These are phyloP conservation scores for Termitomyces sp. DNA, from an alignment of 768 basidiomycete genomes.

Conservation along the genomic window DNA sequence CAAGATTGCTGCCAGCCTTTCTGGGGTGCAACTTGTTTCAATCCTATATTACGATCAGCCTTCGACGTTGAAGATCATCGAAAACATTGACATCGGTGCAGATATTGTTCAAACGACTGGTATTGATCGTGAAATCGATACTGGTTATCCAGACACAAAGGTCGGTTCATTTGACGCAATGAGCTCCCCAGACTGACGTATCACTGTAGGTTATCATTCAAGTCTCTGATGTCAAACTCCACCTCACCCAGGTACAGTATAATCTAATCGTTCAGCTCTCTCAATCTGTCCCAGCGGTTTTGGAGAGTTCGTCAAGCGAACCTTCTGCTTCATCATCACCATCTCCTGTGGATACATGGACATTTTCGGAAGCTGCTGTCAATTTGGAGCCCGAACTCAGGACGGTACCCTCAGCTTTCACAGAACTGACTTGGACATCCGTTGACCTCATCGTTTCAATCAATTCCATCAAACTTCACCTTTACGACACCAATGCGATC, in stretches of 20 bases:
- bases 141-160: conserved; percentile 67
- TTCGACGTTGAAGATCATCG: conserved; percentile 79
- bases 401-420: conserved; percentile 2
- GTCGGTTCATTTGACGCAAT: conserved; percentile 35
- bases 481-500: conserved; percentile 72
- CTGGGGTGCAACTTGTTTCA: conserved; percentile 82
- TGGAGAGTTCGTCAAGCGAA: conserved; percentile 47
- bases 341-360: conserved; percentile 8
- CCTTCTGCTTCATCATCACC: conserved; percentile 25
- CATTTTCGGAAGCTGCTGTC: conserved; percentile 19
- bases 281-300: conserved; percentile 65
- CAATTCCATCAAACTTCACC: conserved; percentile 72
- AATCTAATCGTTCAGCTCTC: conserved; percentile 61
- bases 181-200: neutral
- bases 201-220: conserved; percentile 57
- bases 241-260: conserved; percentile 85
- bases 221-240: conserved; percentile 81
- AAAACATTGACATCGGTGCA: conserved; percentile 78
- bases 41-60: conserved; percentile 47
- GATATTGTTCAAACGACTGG: conserved; percentile 62
- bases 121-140: conserved; percentile 50
- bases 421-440: conserved; percentile 51
- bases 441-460: conserved; percentile 75
- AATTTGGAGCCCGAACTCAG: conserved; percentile 17
- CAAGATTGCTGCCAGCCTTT: conserved; percentile 71